Base-by-base conservation (phyloP, 2,329 filamentous ascomycete species). In the Calonectria pauciramosa region DNA sequence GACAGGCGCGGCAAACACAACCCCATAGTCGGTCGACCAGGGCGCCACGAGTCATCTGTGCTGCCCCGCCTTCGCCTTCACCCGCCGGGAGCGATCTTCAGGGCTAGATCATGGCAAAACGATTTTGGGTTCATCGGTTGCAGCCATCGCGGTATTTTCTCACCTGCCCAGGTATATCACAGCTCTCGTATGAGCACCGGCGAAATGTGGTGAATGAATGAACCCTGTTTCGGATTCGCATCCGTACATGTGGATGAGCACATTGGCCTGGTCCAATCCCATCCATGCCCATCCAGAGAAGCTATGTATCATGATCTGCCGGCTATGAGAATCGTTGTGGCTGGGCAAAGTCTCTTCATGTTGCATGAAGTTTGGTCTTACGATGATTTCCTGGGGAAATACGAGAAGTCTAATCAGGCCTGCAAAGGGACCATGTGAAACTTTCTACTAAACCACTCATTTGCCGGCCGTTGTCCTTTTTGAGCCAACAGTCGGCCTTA, bases 1-100 rank as follows among this genome's bases (percentile, higher is more conserved):
- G 52, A 81, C 65, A 81, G 79, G 79, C 44, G 79, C 79, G 79
- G 79, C 77, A 81, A 78, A 69, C 34, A 59, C 9, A 30, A 65
- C 56, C 71, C 66, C 70, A 65, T 38, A 54, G 36, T 63, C 60
- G 34, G 36, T 66, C 38, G 70, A 69, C 71, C 41, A 54, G 66
- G 71, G 67, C 71, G 59, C 56, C 59, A 70, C 67, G 67, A 70
- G 67, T 51, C 28, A 51, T 51, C 70, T 54, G 52, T 60, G 26
- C 23, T 41, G 64, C 70, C 70, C 71, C 71, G 71, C 66, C 56
- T 54, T 44, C 28, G 56, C 49, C 63, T 65, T 65, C 47, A 56
- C 10, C 54, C 54, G 64, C 44, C 34, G 34, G n/a, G 36, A 68
- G 56, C 63, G 71, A 69, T 73, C 65, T 69, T 52, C 71, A 68